These are phyloP conservation scores for Hypoxylon sp. DNA, from an alignment of 2,329 filamentous ascomycete species.

Conservation along the genomic window DNA sequence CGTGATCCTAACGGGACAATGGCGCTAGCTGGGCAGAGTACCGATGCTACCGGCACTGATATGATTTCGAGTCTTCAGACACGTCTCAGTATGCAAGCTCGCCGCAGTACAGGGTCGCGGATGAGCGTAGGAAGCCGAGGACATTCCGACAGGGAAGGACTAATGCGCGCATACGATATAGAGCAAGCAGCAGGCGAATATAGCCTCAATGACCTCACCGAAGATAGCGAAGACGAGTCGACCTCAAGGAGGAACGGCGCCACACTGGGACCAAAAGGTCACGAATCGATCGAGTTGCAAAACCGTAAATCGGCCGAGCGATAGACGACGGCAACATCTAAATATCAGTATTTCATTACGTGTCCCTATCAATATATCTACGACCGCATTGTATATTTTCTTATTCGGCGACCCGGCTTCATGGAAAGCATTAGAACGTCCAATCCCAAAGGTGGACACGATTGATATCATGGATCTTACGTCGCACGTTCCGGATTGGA, in stretches of 20 bases:
- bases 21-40: constrained; percentile 71
- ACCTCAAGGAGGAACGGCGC: constrained; percentile 56
- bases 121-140: constrained; percentile 73
- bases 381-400: constrained; percentile 52
- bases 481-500: constrained; percentile 40
- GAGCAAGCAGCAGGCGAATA: constrained; percentile 78
- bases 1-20: constrained; percentile 85
- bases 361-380: constrained; percentile 31
- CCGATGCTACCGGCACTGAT: constrained; percentile 90
- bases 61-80: constrained; percentile 91
- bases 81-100: constrained; percentile 90
- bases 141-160: constrained; percentile 79
- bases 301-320: constrained; percentile 56
- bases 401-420: constrained; percentile 30
- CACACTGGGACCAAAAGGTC: constrained; percentile 57
- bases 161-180: constrained; percentile 91
- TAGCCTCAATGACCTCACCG: constrained; percentile 81
- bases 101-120: constrained; percentile 77
- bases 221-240: constrained; percentile 78
- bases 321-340: constrained; percentile 16
- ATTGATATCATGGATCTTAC: constrained; percentile 48
- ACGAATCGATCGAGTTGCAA: constrained; percentile 66
- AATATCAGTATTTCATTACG: constrained; percentile 14
- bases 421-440: constrained; percentile 38
- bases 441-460: constrained; percentile 43